Evolutionary conservation across 306 rosid genomes (phyloP).

Genomic region (Cercis canadensis): DNA sequence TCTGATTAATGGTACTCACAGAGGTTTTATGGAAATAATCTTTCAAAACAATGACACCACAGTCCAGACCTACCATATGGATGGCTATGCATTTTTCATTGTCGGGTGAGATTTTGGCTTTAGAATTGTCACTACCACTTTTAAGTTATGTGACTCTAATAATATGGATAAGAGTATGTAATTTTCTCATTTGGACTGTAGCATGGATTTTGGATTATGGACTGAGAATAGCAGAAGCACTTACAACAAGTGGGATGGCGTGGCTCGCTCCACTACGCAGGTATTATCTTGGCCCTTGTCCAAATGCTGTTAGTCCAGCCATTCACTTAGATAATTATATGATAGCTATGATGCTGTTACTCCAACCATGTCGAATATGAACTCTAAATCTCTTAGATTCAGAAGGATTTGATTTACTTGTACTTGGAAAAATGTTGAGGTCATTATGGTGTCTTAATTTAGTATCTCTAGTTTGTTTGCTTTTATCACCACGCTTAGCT

Average conservation of each 20-base stretch:
- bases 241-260: constrained; percentile 86
- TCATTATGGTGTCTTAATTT: too few species aligned
- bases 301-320: constrained; percentile 16
- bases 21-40: constrained; percentile 84
- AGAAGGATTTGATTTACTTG: not conserved
- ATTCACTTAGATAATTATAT: constrained; percentile 6
- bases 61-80: constrained; percentile 82
- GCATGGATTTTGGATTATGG: constrained; percentile 92
- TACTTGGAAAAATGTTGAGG: too few species aligned
- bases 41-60: constrained; percentile 85
- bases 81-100: constrained; percentile 86
- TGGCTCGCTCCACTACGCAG: constrained; percentile 84
- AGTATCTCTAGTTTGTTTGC: too few species aligned
- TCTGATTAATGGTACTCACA: constrained; percentile 74
- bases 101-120: constrained; percentile 71
- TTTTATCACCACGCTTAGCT: too few species aligned
- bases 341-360: not conserved
- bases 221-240: constrained; percentile 82
- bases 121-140: constrained; percentile 2
- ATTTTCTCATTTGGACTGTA: constrained; percentile 50
- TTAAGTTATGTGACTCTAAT: not conserved
- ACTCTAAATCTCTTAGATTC: too few species aligned
- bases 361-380: too few species aligned
- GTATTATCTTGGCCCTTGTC: constrained; percentile 35
- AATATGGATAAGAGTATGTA: constrained; percentile 22